Percentiles rank a stretch among this genome's conserved stretches.
Evolutionary conservation across 805 yeast genomes (phyloP).

Genomic region (Saccharomycopsis javanensis): DNA sequence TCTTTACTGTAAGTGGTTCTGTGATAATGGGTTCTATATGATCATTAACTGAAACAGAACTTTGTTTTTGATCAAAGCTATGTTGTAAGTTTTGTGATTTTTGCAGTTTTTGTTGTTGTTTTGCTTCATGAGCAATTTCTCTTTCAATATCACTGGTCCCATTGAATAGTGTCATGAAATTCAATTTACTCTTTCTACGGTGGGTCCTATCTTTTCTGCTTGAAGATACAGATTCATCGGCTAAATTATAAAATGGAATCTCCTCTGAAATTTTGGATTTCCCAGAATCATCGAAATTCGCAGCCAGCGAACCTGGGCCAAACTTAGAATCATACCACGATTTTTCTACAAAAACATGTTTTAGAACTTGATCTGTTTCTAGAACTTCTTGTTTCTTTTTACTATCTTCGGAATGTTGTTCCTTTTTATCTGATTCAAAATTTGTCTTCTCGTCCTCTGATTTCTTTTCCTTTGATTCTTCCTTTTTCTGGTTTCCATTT

Average conservation of each 20-base stretch:
- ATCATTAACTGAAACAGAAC: neutral
- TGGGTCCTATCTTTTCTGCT: neutral
- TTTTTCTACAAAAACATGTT: neutral
- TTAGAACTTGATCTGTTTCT: neutral
- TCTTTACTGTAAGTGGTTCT: neutral
- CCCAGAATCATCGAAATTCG: neutral
- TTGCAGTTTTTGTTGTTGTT: neutral
- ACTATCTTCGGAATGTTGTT: neutral
- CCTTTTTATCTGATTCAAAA: neutral
- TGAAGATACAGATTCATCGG: neutral
- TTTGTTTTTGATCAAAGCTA: neutral
- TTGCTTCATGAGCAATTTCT: neutral
- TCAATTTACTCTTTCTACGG: conserved; percentile 1
- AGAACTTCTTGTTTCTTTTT: no score
- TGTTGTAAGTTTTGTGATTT: neutral
- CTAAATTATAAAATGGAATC: neutral
- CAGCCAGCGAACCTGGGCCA: neutral
- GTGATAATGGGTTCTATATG: neutral
- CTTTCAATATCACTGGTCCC: neutral
- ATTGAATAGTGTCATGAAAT: neutral
- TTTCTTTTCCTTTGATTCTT: neutral
- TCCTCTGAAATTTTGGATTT: neutral
- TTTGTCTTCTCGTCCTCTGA: neutral
- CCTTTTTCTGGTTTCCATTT: neutral
- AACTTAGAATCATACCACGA: neutral